These are phyloP conservation scores for Eucalyptus sp. DNA, from an alignment of 345 rosid species.

Conservation along the genomic window DNA sequence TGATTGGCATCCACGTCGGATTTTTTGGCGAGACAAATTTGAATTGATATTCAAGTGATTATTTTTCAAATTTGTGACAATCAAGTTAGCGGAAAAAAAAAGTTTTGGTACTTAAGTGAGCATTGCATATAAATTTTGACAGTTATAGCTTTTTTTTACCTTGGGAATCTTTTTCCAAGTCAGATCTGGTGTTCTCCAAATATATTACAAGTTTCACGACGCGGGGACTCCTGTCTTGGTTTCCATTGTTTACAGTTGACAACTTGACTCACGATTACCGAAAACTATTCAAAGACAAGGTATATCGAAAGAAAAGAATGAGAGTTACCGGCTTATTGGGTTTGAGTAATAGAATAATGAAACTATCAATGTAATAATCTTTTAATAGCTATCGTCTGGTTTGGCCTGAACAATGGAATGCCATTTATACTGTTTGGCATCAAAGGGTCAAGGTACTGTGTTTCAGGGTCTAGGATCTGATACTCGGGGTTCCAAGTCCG, in stretches of 20 bases:
- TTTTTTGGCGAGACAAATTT: no score
- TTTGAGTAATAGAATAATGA: not conserved
- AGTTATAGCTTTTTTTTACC: no score
- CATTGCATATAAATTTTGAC: no score
- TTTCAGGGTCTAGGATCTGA: not conserved
- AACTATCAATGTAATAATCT: not conserved
- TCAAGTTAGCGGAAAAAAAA: no score
- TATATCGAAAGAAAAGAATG: not conserved
- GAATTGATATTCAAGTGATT: no score
- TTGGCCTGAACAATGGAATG: not conserved
- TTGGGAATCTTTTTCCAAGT: not conserved
- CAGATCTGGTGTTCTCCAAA: not conserved
- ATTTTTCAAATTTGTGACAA: no score
- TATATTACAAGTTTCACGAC: not conserved
- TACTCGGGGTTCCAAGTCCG: not conserved
- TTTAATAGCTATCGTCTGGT: not conserved
- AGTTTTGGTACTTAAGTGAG: no score
- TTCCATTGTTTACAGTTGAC: not conserved
- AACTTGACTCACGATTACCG: not conserved
- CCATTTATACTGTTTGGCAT: not conserved
- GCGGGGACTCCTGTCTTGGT: not conserved
- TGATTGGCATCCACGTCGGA: accelerated
- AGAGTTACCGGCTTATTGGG: not conserved
- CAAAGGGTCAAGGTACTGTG: not conserved
- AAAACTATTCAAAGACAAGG: not conserved